Evolutionary conservation across 169 alveolate species (phyloP), one percentile per base, ranked within the genome.

Genomic region (Theileria sp.): DNA sequence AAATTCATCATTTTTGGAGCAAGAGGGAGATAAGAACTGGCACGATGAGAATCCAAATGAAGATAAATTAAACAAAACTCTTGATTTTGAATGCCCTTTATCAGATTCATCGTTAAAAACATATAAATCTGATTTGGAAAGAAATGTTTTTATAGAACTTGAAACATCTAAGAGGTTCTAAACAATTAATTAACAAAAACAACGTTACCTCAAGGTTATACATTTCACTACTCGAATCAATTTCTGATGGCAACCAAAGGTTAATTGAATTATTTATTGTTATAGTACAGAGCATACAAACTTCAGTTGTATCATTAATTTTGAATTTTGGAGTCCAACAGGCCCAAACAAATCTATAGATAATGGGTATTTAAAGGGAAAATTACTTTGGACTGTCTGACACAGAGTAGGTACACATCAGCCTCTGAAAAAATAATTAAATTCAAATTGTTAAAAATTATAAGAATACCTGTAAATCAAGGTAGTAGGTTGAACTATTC

Each of bases 321-420:
- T 73, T 50, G 32, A 54, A 73, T 17, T 56, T 68, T 10, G 89
- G 89, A 10, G 89, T 83, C 89, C 89, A 83, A 12, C 80, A 56
- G 19, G 77, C 72, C 54, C 75, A 67, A 23, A 83, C 83, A 60
- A 83, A 66, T 30, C 89, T 83, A 58, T 21, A 0, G 8, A 38
- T 23, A 17, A 19, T 51, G 9, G 54, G 12, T 19, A 21, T 15
- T 21, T 17, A 21, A 36, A 12, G 25, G 21, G 0, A 3, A n/a
- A 51, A 0, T 0, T 5, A 83, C 89, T 80, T 83, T 56, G 89
- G 81, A 30, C 21, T 21, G 26, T 74, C 80, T 34, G 61, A 15
- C 38, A 60, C 44, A 23, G 78, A 15, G 17, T 23, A 19, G 60
- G 78, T 23, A 74, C 80, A 74, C 80, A 74, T 74, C 72, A 44